Base-by-base conservation (phyloP, 169 alveolate species). In the Babesia ovis region DNA sequence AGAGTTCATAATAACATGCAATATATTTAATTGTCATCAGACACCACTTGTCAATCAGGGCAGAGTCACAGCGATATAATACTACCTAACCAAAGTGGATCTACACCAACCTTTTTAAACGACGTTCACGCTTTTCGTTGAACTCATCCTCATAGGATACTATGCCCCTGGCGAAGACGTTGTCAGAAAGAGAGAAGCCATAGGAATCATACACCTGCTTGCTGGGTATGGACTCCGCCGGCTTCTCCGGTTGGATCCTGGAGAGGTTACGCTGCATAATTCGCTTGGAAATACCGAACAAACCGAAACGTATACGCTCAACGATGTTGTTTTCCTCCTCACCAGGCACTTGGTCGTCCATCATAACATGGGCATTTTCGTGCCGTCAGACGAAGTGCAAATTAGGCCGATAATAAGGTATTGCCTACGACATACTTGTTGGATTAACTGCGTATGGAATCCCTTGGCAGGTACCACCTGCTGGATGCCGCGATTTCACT, bases 51-150 rank as follows among this genome's bases (percentile, higher is more conserved):
- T 18, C n/a, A 48, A 48, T 39, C 46, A 14, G 46, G n/a, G 14
- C 14, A 39, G 8, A 9, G 46, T 39, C 46, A 39, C 8, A 9
- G 46, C 46, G 14, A 39, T 39, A 39, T 14, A 39, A 39, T 8
- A 39, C 14, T n/a, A n/a, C n/a, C n/a, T n/a, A n/a, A n/a, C n/a
- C n/a, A n/a, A n/a, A n/a, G n/a, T n/a, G n/a, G 14, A 39, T 9
- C 14, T 20, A 3, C 54, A 37, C 70, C 27, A 23, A 80, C 88
- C 88, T 35, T n/a, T 80, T 69, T 41, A 70, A 48, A 2, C 88
- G 76, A 16, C 88, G 83, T 25, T 80, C 88, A 8, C 77, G 75
- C 58, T 80, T 80, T 27, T 46, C 79, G n/a, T 71, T 54, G 51
- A 80, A 80, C 16, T 37, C 45, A 18, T 61, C 57, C 66, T 80